These are phyloP conservation scores for Rhizopus sp. DNA, from an alignment of 371 early-diverging fungal species.

Conservation along the genomic window DNA sequence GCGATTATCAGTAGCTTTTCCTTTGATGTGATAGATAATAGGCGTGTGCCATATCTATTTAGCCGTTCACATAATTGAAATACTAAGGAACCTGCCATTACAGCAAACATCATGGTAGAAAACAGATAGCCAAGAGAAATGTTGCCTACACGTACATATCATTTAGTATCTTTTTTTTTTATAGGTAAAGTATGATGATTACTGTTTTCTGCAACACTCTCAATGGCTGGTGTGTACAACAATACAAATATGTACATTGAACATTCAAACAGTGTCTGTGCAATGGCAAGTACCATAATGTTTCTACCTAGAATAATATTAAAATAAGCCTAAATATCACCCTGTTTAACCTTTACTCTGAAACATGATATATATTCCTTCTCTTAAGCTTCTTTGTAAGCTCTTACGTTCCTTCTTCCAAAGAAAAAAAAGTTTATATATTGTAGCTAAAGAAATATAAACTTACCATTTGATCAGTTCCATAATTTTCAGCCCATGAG, in stretches of 20 bases:
- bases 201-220: slow-evolving; percentile 26
- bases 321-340: background rate
- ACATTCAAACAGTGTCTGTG: slow-evolving; percentile 76
- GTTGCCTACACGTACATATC: background rate
- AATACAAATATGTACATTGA: slow-evolving; percentile 86
- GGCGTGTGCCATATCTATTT: slow-evolving; percentile 7
- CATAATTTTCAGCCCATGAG: slow-evolving; percentile 79
- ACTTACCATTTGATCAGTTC: slow-evolving; percentile 40
- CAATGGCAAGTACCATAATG: slow-evolving; percentile 67
- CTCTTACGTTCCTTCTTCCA: background rate
- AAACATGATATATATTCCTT: background rate
- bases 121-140: slow-evolving; percentile 66
- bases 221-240: slow-evolving; percentile 73
- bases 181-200: slow-evolving; percentile 1
- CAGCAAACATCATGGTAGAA: slow-evolving; percentile 74
- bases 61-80: slow-evolving; percentile 54
- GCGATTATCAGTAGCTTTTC: slow-evolving; percentile 31
- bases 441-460: background rate
- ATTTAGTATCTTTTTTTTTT: slow-evolving; percentile 1
- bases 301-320: slow-evolving; percentile 20
- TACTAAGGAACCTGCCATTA: slow-evolving; percentile 71
- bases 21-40: slow-evolving; percentile 21
- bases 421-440: background rate
- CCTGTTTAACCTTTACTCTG: background rate
- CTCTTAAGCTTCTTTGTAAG: background rate